Percentiles rank a stretch among this genome's conserved stretches.
Evolutionary conservation across 2,329 filamentous ascomycete species (phyloP).

Genomic region (Dactylellina parvicollis): DNA sequence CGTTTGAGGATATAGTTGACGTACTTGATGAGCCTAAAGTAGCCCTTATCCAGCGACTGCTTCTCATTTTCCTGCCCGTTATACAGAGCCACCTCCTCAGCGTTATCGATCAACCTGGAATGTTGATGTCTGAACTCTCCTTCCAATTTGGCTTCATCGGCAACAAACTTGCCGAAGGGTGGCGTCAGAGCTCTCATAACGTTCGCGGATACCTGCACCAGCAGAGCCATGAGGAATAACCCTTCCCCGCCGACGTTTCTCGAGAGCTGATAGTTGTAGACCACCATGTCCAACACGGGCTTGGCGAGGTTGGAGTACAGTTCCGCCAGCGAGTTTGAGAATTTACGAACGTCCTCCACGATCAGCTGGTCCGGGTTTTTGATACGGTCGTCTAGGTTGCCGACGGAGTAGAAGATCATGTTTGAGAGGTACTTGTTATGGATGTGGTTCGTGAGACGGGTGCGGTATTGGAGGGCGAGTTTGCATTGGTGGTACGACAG

Average conservation of each 20-base stretch:
- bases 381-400: constrained; percentile 93
- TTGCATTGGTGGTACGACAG: constrained; percentile 97
- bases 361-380: constrained; percentile 98
- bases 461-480: constrained; percentile 89
- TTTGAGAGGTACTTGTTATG: constrained; percentile 97
- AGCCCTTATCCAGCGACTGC: constrained; percentile 95
- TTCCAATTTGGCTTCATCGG: constrained; percentile 91
- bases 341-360: constrained; percentile 94
- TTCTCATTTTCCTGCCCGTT: constrained; percentile 93
- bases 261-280: constrained; percentile 94
- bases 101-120: constrained; percentile 92
- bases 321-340: constrained; percentile 93
- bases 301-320: constrained; percentile 97
- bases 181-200: constrained; percentile 94
- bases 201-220: constrained; percentile 91
- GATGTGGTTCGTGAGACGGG: constrained; percentile 90
- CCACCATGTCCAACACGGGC: constrained; percentile 90
- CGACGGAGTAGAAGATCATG: constrained; percentile 97
- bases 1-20: constrained; percentile 93
- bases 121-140: constrained; percentile 97
- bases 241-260: constrained; percentile 96
- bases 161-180: constrained; percentile 96
- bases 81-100: constrained; percentile 93
- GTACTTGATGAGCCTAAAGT: constrained; percentile 98
- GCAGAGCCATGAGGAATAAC: constrained; percentile 90